Evolutionary conservation across 345 rosid genomes (phyloP), one percentile per base, ranked within the genome.

Genomic region (Clausena lansium): DNA sequence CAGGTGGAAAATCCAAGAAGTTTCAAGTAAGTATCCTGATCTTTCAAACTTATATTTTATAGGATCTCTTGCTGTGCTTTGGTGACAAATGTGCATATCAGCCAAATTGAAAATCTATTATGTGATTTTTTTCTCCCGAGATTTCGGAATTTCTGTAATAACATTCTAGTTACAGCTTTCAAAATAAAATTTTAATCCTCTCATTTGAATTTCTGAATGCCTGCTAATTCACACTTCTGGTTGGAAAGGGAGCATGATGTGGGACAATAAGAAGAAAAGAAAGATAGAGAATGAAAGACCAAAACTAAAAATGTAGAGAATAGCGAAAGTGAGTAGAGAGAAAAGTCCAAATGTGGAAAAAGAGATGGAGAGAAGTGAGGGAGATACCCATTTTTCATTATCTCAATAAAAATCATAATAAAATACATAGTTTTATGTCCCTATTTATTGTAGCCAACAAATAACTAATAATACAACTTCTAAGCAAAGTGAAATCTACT

Each of bases 21-120:
- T 84, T 76, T 67, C 78, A 82, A 87, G 86, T 86, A 41, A 76
- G 76, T 57, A 20, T 69, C 66, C 35, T 63, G 27, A 68, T 28
- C 38, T 64, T 11, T 45, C 50, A 45, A 45, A 45, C 4, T 45
- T 11, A 13, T 45, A 14, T 2, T 45, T 45, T 45, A 9, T 30
- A 11, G 15, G 11, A 64, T 32, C 67, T 63, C 41, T 30, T 33
- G 11, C 67, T 32, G 9, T 15, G 9, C n/a, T 32, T 19, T 64
- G 35, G 15, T 64, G 39, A 30, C 35, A 30, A 15, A 19, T 64
- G 36, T 32, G 68, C 11, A 64, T 33, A 33, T 33, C 68, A 2
- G 35, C 5, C 68, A 64, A 33, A 64, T 19, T 17, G 25, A 64
- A 60, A 9, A 60, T 6, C 32, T 64, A 0, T 63, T 62, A 6